Evolutionary conservation across 2,329 filamentous ascomycete species (phyloP), one percentile per base, ranked within the genome.

Genomic region (Penicillium griseofulvum): DNA sequence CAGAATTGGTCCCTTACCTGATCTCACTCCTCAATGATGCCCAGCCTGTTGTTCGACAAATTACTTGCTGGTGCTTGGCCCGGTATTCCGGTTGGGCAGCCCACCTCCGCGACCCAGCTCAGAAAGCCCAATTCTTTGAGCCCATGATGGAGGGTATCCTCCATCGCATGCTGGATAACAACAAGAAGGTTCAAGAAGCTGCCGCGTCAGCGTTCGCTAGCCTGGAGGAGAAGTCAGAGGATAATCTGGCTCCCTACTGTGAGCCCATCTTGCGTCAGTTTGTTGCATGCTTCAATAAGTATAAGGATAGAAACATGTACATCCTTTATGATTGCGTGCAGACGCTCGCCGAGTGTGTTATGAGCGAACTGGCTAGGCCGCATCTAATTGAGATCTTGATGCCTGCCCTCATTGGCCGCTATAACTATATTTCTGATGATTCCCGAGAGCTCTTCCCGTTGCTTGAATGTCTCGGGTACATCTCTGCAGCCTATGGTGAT

Each of bases 271-370:
- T 97, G 50, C 87, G 87, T 58, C 94, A 97, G 71, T 97, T 93
- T 68, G 91, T 97, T 49, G 81, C 83, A 57, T 99, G 94, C 74
- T 99, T 99, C 75, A 83, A 81, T 50, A 91, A 89, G 75, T 99
- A 97, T 84, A 97, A 99, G 81, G 93, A 97, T 74, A 88, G 91
- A 68, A 99, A 99, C 78, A 97, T 97, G 86, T 97, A 95, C 78
- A 95, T 97, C 52, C 84, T 99, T 33, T 99, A 99, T 77, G 94
- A 99, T 76, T 97, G 94, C 73, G 90, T 99, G 33, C 94, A 99
- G 77, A 99, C 94, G 0, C 80, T 99, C 54, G 94, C 94, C 4
- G 94, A 99, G 73, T 88, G 91, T 68, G 88, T 97, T 52, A 91
- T 91, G 11, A 86, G 87, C 7, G 85, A 88, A 33, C 80, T 99